Base-by-base conservation (phyloP, 306 rosid species). In the Casuarina glauca region DNA sequence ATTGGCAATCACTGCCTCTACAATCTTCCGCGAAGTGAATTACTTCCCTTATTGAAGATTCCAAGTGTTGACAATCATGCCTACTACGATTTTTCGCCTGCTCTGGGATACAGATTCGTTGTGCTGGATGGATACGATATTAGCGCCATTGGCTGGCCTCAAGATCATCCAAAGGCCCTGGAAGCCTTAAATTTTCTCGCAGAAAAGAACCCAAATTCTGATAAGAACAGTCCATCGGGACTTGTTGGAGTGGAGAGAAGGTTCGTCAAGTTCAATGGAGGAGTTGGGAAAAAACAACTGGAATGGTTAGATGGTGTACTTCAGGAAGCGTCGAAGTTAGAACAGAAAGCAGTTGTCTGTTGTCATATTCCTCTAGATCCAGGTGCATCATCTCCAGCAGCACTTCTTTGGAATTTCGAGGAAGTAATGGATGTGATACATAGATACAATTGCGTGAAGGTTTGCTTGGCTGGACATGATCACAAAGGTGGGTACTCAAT, bases 1-100 rank as follows among this genome's bases (percentile, higher is more conserved):
- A 82, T 95, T 70, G 99, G 99, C 67, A 95, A 95, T 72, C 99
- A 95, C 78, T 95, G 99, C 84, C 93, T 95, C 52, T 95, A 93
- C 85, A 95, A 95, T 84, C 97, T 95, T 72, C 97, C 97, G 19
- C 97, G 94, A 45, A 54, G 58, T 54, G 74, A 88, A 58, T 84
- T 95, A 63, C 93, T 95, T 75, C 99, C 97, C 3, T 26, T 92
- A 39, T 81, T 95, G 76, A 93, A 87, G 73, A 92, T 93, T 60
- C 75, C 81, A 61, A 82, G 71, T 61, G 53, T 8, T 3, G 82
- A 86, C 55, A 83, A 85, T 16, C 82, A 54, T 78, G 97, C 94
- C 81, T 93, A 91, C 84, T 93, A 83, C 54, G 97, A 95, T 9
- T 91, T 95, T 78, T 89, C 99, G 11, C 99, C 97, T 0, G 80